Evolutionary conservation across 148 eudicot species (phyloP).

Genomic region (Rhododendron kiyosumense): DNA sequence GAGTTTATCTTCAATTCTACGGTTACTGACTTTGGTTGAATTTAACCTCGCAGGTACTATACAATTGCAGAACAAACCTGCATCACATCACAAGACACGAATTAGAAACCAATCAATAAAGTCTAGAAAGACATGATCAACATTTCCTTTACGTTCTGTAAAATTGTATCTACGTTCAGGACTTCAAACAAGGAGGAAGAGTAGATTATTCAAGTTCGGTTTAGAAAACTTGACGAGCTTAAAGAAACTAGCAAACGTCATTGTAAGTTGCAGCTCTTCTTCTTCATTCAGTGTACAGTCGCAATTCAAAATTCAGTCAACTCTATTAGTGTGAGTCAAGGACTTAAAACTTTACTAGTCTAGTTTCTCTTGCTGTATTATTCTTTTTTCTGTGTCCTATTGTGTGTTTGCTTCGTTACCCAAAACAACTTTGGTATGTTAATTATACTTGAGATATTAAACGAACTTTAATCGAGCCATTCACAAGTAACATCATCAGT

Average conservation of each 20-base stretch:
- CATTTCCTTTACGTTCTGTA: neutral
- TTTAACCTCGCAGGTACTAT: constrained; percentile 31
- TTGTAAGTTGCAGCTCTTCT: neutral
- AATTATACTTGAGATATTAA: neutral
- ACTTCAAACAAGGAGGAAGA: neutral
- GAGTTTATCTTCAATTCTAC: constrained; percentile 26
- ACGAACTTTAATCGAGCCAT: neutral
- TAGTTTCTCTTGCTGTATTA: neutral
- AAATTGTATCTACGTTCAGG: neutral
- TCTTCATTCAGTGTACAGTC: neutral
- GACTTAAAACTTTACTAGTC: neutral
- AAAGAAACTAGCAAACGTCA: neutral
- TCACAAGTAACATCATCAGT: neutral
- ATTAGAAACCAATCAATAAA: neutral
- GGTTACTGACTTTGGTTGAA: constrained; percentile 25
- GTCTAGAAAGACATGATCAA: neutral
- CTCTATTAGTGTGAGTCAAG: neutral
- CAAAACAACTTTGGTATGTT: neutral
- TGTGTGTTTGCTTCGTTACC: neutral
- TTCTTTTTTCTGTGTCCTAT: neutral
- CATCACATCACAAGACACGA: neutral
- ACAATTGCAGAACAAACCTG: constrained; percentile 35
- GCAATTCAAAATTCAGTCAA: neutral
- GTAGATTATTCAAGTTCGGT: neutral
- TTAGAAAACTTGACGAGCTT: neutral